A percentile compares a stretch with the other conserved stretches of the same genome.
These are phyloP conservation scores for Mycena rosella DNA, from an alignment of 768 basidiomycete species.

Conservation along the genomic window DNA sequence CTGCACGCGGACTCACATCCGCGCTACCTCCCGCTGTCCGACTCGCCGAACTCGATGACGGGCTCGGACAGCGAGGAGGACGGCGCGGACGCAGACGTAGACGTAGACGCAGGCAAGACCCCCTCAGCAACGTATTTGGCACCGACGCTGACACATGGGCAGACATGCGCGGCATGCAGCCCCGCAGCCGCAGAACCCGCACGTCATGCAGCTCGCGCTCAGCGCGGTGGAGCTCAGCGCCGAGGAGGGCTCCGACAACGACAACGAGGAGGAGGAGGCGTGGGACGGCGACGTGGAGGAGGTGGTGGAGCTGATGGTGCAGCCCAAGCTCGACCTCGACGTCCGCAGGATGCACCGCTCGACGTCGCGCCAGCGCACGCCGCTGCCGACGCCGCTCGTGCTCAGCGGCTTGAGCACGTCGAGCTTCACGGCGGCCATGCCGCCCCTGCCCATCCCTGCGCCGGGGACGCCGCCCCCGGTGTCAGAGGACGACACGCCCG, in stretches of 20 bases:
- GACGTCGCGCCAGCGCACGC: conserved; percentile 45
- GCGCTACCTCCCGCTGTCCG: conserved; percentile 54
- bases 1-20: conserved; percentile 25
- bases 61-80: conserved; percentile 45
- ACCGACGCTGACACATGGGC: conserved; percentile 75
- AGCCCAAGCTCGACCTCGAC: conserved; percentile 46
- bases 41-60: conserved; percentile 34
- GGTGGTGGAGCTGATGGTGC: conserved; percentile 45
- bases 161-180: conserved; percentile 56
- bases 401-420: background rate
- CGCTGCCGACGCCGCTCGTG: conserved; percentile 32
- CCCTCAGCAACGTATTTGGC: conserved; percentile 73
- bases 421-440: conserved; percentile 1
- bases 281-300: conserved; percentile 28
- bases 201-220: conserved; percentile 66
- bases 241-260: conserved; percentile 56
- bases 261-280: conserved; percentile 19
- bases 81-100: conserved; percentile 45
- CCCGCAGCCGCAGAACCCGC: conserved; percentile 52
- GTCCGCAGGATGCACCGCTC: conserved; percentile 49
- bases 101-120: conserved; percentile 59
- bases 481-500: background rate
- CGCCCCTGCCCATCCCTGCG: too few relatives aligned
- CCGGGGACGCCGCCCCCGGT: background rate
- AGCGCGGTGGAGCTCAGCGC: conserved; percentile 56